These are phyloP conservation scores for Vachellia pachyceras DNA, from an alignment of 306 rosid genomes.

Conservation along the genomic window DNA sequence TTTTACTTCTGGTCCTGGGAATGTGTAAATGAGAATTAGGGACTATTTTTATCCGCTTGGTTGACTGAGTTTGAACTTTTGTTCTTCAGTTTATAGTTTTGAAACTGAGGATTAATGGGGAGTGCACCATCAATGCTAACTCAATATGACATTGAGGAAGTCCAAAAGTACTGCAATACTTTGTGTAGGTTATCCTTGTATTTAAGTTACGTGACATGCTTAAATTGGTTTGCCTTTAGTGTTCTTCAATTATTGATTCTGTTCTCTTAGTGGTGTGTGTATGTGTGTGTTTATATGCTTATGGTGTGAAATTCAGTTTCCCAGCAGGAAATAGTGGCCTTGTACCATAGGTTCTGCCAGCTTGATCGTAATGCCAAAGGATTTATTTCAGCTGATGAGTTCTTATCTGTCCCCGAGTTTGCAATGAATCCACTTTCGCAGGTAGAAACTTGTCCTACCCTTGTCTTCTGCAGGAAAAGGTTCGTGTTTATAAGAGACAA, in stretches of 20 bases:
- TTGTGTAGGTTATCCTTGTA: constrained; percentile 52
- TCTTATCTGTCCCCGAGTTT: constrained; percentile 91
- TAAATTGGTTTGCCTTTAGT: not conserved
- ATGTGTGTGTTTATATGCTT: too few species aligned
- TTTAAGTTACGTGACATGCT: not conserved
- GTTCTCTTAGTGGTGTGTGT: constrained; percentile 30
- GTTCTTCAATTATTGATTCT: not conserved
- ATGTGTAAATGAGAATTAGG: not conserved
- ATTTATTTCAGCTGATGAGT: constrained; percentile 87
- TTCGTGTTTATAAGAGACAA: too few species aligned
- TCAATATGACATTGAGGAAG: constrained; percentile 95
- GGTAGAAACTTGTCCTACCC: constrained; percentile 44
- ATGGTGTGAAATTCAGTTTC: constrained; percentile 56
- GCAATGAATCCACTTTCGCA: constrained; percentile 94
- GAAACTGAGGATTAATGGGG: constrained; percentile 61
- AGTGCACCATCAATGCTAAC: constrained; percentile 81
- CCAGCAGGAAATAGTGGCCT: constrained; percentile 86
- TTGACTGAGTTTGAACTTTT: not conserved
- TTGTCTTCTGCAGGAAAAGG: not conserved
- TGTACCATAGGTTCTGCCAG: constrained; percentile 89
- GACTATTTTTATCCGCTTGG: not conserved
- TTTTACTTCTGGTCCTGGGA: not conserved
- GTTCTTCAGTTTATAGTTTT: constrained; percentile 24
- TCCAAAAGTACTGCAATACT: constrained; percentile 72
- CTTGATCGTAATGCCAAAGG: constrained; percentile 93